Percentiles rank a stretch among this genome's conserved stretches.
These are phyloP conservation scores for Aspergillus luchuensis DNA, from an alignment of 2,329 filamentous ascomycete species.

Conservation along the genomic window DNA sequence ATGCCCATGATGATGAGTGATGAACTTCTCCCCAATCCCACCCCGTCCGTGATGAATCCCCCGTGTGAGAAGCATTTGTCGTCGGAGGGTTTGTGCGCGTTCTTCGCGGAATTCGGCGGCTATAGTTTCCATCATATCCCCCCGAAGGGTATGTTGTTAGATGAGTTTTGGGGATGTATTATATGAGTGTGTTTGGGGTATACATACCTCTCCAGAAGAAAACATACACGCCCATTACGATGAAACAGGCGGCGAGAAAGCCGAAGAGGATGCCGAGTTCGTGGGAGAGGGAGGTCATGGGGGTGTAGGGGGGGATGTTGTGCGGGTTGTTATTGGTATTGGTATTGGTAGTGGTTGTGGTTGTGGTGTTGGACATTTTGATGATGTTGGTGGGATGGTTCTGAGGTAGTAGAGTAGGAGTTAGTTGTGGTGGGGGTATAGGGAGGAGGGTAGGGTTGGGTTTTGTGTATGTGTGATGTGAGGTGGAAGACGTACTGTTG, in stretches of 20 bases:
- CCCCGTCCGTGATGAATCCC: slow-evolving; percentile 25
- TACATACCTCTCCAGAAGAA: slow-evolving; percentile 37
- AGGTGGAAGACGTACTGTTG: too few relatives aligned
- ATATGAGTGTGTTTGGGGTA: too few relatives aligned
- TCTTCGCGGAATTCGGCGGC: slow-evolving; percentile 34
- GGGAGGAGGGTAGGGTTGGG: too few relatives aligned
- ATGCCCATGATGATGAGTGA: too few relatives aligned
- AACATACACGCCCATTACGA: slow-evolving; percentile 39
- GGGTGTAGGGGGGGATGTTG: slow-evolving; percentile 31
- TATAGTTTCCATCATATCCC: too few relatives aligned
- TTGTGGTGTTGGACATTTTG: too few relatives aligned
- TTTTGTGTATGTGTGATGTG: too few relatives aligned
- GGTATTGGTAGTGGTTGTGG: neutral
- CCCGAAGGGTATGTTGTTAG: too few relatives aligned
- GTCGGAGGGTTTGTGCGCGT: slow-evolving; percentile 20
- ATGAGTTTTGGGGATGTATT: too few relatives aligned
- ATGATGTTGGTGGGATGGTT: neutral
- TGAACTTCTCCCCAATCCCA: slow-evolving; percentile 29
- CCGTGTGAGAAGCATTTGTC: slow-evolving; percentile 13
- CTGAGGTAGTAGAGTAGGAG: neutral
- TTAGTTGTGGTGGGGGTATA: too few relatives aligned
- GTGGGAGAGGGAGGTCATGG: slow-evolving; percentile 34
- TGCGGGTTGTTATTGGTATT: neutral
- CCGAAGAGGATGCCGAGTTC: slow-evolving; percentile 46
- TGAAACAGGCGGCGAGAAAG: slow-evolving; percentile 36